Percentiles rank a stretch among this genome's conserved stretches.
phyloP scores from a whole-genome alignment of 768 basidiomycete genomes.

The Mycena olivaceomarginata region DNA sequence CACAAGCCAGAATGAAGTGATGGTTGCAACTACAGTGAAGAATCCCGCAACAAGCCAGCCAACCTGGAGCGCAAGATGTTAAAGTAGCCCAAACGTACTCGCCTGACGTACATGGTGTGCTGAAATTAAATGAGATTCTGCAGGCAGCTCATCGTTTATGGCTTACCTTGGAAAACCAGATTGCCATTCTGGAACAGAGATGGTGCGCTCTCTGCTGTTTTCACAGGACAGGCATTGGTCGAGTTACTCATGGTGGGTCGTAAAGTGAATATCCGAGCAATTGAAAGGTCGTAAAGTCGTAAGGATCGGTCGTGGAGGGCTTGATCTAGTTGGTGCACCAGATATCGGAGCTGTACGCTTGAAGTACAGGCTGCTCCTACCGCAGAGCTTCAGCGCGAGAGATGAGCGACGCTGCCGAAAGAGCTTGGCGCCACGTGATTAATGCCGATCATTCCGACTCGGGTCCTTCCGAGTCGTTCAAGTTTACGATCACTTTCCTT shows the following conservation, averaged over 20 bases:
- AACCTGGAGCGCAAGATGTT: constrained; percentile 60
- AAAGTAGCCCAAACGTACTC: not conserved
- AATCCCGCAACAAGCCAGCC: constrained; percentile 82
- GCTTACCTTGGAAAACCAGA: constrained; percentile 76
- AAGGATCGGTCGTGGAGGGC: not conserved
- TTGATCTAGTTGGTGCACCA: not conserved
- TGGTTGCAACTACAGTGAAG: constrained; percentile 74
- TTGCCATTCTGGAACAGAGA: constrained; percentile 79
- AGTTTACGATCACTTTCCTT: not conserved
- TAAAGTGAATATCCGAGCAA: constrained; percentile 3
- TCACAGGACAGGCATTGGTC: constrained; percentile 51
- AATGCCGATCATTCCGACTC: not conserved
- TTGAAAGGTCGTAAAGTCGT: constrained; percentile 30
- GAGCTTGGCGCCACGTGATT: not conserved
- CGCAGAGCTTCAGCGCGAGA: not conserved
- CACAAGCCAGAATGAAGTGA: constrained; percentile 84
- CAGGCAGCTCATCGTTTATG: not conserved
- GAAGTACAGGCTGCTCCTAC: constrained; percentile 17
- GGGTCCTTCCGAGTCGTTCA: no score
- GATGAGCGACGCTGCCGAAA: constrained; percentile 3
- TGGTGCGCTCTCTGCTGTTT: constrained; percentile 66
- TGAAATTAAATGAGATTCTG: constrained; percentile 46
- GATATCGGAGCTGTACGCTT: constrained; percentile 8
- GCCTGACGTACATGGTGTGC: constrained; percentile 72
- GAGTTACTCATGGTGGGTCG: constrained; percentile 26